Evolutionary conservation across 2,329 filamentous ascomycete species (phyloP).

Genomic region (Teratosphaeria gauchensis): DNA sequence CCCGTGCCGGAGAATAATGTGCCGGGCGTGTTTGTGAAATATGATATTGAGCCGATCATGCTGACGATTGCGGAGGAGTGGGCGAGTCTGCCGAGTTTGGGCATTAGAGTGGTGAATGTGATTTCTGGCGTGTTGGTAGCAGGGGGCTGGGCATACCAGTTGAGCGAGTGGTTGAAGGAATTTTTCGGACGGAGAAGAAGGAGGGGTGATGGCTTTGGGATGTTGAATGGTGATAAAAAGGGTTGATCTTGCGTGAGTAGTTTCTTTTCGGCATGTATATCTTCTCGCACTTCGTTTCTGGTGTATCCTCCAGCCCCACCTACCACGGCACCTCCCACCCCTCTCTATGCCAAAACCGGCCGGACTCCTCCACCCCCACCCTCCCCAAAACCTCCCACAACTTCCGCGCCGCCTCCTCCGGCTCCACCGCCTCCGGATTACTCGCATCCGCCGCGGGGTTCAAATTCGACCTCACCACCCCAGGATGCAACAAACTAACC

Average conservation of each 20-base stretch:
- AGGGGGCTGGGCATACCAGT: slow-evolving; percentile 83
- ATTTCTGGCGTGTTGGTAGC: slow-evolving; percentile 84
- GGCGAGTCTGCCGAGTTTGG: slow-evolving; percentile 61
- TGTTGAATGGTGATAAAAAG: slow-evolving; percentile 9
- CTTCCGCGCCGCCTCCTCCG: slow-evolving; percentile 36
- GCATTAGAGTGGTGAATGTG: slow-evolving; percentile 82
- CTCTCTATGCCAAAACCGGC: slow-evolving; percentile 37
- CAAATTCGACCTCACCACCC: slow-evolving; percentile 32
- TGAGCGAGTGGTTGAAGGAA: slow-evolving; percentile 63
- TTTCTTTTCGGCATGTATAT: background rate
- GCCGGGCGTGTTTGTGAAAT: slow-evolving; percentile 95
- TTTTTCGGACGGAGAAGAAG: background rate
- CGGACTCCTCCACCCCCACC: slow-evolving; percentile 33
- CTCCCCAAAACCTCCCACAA: slow-evolving; percentile 32
- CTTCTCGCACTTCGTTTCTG: too few relatives aligned
- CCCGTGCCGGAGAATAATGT: slow-evolving; percentile 58
- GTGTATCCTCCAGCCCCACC: background rate
- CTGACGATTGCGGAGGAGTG: slow-evolving; percentile 76
- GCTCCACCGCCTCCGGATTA: slow-evolving; percentile 31
- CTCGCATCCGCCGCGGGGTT: slow-evolving; percentile 11
- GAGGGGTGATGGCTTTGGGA: slow-evolving; percentile 22
- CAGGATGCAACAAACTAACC: slow-evolving; percentile 36
- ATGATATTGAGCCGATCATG: slow-evolving; percentile 93
- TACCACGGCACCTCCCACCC: slow-evolving; percentile 37
- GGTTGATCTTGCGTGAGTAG: background rate